phyloP scores from a whole-genome alignment of 2,329 filamentous ascomycete species.

The Gaeumannomyces tritici region DNA sequence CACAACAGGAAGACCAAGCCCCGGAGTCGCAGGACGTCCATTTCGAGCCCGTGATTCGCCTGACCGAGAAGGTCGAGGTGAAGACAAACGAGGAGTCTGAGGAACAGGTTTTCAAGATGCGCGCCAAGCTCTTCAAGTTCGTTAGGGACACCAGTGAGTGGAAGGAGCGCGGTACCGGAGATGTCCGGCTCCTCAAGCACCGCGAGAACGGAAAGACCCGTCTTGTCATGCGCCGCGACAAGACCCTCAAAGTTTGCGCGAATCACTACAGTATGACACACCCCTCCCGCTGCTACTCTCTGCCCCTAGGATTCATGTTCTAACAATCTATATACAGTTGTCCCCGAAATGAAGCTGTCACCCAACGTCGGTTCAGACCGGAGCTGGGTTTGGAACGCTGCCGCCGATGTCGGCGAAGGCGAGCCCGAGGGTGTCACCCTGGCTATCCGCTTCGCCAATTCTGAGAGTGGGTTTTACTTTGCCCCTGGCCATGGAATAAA shows the following conservation, averaged over 20 bases:
- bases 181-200: slow-evolving; percentile 95
- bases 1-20: slow-evolving; percentile 60
- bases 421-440: slow-evolving; percentile 93
- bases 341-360: slow-evolving; percentile 97
- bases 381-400: slow-evolving; percentile 98
- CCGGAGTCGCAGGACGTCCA: slow-evolving; percentile 88
- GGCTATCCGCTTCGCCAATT: slow-evolving; percentile 95
- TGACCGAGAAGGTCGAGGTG: slow-evolving; percentile 93
- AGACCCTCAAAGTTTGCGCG: slow-evolving; percentile 99
- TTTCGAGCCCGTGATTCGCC: slow-evolving; percentile 91
- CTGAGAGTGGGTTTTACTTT: slow-evolving; percentile 64
- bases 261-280: slow-evolving; percentile 88
- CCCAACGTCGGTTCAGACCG: slow-evolving; percentile 97
- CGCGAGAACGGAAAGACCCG: slow-evolving; percentile 97
- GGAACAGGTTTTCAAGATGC: slow-evolving; percentile 98
- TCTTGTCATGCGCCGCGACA: slow-evolving; percentile 97
- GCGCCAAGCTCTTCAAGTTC: slow-evolving; percentile 98
- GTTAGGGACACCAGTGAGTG: slow-evolving; percentile 86
- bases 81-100: slow-evolving; percentile 98
- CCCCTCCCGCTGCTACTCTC: background rate
- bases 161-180: slow-evolving; percentile 98
- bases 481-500: background rate
- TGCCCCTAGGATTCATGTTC: background rate
- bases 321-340: slow-evolving; percentile 47
- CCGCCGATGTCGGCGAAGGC: slow-evolving; percentile 95